These are phyloP conservation scores for Chalara sp. DNA, from an alignment of 2,329 filamentous ascomycete genomes.

Conservation along the genomic window DNA sequence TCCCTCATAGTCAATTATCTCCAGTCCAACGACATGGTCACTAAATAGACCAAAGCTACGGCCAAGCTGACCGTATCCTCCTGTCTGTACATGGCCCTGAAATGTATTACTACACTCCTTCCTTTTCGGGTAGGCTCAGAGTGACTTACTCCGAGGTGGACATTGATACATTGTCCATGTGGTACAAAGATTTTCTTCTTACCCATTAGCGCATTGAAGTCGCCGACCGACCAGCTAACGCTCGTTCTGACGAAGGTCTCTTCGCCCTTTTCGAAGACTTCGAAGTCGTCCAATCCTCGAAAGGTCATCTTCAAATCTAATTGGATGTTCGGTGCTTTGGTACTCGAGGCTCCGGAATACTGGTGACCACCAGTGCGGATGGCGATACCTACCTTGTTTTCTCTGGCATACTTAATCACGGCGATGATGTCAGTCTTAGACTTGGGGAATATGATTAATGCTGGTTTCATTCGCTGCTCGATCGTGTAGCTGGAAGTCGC, in stretches of 20 bases:
- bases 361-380: conserved; percentile 42
- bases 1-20: conserved; percentile 25
- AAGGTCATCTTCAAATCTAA: conserved; percentile 33
- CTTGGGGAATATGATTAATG: conserved; percentile 36
- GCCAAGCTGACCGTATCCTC: conserved; percentile 40
- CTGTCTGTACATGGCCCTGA: conserved; percentile 35
- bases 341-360: conserved; percentile 42
- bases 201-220: conserved; percentile 36
- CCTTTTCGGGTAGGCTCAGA: no score
- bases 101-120: not conserved
- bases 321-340: conserved; percentile 37
- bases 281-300: conserved; percentile 27
- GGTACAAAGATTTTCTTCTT: conserved; percentile 37
- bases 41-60: conserved; percentile 35
- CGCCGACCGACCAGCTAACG: conserved; percentile 35
- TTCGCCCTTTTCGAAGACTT: conserved; percentile 28
- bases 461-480: conserved; percentile 37
- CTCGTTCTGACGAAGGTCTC: conserved; percentile 31
- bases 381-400: conserved; percentile 35
- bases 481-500: conserved; percentile 35
- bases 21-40: conserved; percentile 24
- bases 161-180: conserved; percentile 38
- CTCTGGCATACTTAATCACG: conserved; percentile 34
- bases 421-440: conserved; percentile 35
- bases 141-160: conserved; percentile 31